Evolutionary conservation across 1,139 yeast genomes (phyloP).

Genomic region (Geotrichum restrictum): DNA sequence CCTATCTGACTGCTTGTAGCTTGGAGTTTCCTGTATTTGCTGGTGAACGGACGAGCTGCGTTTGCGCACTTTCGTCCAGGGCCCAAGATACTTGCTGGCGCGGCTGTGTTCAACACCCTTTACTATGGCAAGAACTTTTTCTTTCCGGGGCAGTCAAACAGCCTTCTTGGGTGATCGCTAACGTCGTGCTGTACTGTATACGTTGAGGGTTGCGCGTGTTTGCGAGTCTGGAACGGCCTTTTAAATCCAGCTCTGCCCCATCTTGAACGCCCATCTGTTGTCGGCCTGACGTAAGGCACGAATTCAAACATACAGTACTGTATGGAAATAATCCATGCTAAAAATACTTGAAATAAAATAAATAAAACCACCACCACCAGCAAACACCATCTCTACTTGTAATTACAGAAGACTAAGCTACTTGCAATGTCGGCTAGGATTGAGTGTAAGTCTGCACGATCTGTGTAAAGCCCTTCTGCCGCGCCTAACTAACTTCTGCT

Average conservation of each 20-base stretch:
- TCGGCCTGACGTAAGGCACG: background rate
- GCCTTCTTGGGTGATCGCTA: too few relatives aligned
- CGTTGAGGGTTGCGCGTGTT: too few relatives aligned
- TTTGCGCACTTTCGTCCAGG: slow-evolving; percentile 46
- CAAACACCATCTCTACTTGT: background rate
- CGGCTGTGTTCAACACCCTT: slow-evolving; percentile 61
- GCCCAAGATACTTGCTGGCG: slow-evolving; percentile 58
- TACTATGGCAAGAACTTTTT: slow-evolving; percentile 70
- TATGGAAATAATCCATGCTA: background rate
- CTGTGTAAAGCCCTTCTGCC: too few relatives aligned
- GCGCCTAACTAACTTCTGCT: too few relatives aligned
- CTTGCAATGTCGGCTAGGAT: slow-evolving; percentile 9
- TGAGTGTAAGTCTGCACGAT: slow-evolving; percentile 15
- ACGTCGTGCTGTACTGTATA: too few relatives aligned
- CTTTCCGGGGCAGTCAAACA: slow-evolving; percentile 32
- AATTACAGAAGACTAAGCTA: too few relatives aligned
- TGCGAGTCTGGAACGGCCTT: too few relatives aligned
- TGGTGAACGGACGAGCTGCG: slow-evolving; percentile 69
- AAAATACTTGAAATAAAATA: too few relatives aligned
- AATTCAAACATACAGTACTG: background rate
- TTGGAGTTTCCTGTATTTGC: slow-evolving; percentile 74
- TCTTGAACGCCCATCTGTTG: too few relatives aligned
- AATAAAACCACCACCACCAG: too few relatives aligned
- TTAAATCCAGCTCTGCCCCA: too few relatives aligned
- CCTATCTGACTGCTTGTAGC: slow-evolving; percentile 41